A percentile compares a stretch with the other conserved stretches of the same genome.
phyloP scores from a whole-genome alignment of 768 basidiomycete species.

The Suillus sp. region DNA sequence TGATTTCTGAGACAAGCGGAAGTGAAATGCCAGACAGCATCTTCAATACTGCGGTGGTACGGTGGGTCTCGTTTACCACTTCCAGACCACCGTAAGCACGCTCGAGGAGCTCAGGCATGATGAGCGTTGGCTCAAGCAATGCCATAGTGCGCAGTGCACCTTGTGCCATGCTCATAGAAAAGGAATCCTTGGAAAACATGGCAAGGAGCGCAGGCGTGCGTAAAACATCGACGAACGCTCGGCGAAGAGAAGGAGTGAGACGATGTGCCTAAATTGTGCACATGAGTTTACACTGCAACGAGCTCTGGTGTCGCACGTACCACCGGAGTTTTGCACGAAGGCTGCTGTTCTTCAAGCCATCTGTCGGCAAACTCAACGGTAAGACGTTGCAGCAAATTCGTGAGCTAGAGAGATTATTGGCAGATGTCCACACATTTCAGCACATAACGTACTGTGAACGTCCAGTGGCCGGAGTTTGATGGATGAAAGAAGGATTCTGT shows the following conservation, averaged over 20 bases:
- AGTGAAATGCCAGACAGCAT: constrained; percentile 78
- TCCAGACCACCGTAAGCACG: constrained; percentile 92
- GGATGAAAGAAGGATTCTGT: constrained; percentile 97
- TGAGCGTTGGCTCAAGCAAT: constrained; percentile 75
- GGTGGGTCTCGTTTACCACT: constrained; percentile 91
- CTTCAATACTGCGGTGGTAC: constrained; percentile 89
- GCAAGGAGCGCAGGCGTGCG: constrained; percentile 87
- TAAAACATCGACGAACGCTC: constrained; percentile 77
- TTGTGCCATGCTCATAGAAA: constrained; percentile 82
- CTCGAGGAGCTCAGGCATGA: constrained; percentile 91
- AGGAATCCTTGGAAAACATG: constrained; percentile 86
- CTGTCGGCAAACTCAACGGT: constrained; percentile 79
- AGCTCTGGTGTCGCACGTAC: constrained; percentile 35
- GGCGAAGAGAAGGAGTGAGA: constrained; percentile 78
- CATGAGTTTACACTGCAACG: constrained; percentile 7
- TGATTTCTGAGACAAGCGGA: constrained; percentile 71
- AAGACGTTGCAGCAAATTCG: constrained; percentile 80
- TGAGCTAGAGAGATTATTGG: constrained; percentile 49
- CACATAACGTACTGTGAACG: constrained; percentile 34
- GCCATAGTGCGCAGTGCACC: constrained; percentile 77
- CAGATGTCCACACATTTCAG: not conserved
- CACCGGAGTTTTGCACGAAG: constrained; percentile 76
- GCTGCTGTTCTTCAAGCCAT: constrained; percentile 74
- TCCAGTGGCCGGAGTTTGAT: constrained; percentile 88
- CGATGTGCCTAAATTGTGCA: constrained; percentile 56